Evolutionary conservation across 306 rosid genomes (phyloP), one percentile per base, ranked within the genome.

Genomic region (Prunus salicina): DNA sequence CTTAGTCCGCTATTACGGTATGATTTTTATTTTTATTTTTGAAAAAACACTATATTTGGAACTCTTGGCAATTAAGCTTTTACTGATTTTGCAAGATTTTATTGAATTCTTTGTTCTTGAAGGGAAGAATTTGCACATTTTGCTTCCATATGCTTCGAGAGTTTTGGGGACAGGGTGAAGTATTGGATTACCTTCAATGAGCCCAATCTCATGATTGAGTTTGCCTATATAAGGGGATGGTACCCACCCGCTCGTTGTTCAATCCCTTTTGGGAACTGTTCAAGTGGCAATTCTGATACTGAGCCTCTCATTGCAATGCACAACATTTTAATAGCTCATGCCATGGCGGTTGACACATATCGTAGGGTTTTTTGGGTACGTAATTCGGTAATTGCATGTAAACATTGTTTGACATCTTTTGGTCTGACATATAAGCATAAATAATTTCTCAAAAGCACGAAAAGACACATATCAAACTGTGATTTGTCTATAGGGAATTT

Each of bases 271-370:
- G 97, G 97, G 76, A 88, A 85, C n/a, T 91, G 97, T 53, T 52
- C 78, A 11, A 9, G 8, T 8, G 97, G 94, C 41, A 77, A 89
- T 73, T 86, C 97, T 1, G 87, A 86, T 56, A 49, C 56, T 45
- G 95, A 91, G 89, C 93, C 93, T 75, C 93, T 89, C 46, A 30
- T 82, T 4, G 91, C 61, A 19, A 53, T 89, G 91, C 97, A 89
- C 83, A 89, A 91, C 52, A 79, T 83, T 85, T 52, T 91, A 47
- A 74, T 91, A 28, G 77, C 95, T 58, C 97, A 89, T 77, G 91
- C 95, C 69, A 85, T 64, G 84, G 88, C 89, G 24, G 94, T 78
- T 75, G 78, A 83, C 0, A 46, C 86, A 55, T 91, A 89, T 78
- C 85, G 87, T 71, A 86, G 77, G 41, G 70, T 66, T 61, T 89